Percentiles rank a stretch among this genome's conserved stretches.
phyloP scores from a whole-genome alignment of 495 filamentous ascomycete genomes.

The Talaromyces stipitatus region DNA sequence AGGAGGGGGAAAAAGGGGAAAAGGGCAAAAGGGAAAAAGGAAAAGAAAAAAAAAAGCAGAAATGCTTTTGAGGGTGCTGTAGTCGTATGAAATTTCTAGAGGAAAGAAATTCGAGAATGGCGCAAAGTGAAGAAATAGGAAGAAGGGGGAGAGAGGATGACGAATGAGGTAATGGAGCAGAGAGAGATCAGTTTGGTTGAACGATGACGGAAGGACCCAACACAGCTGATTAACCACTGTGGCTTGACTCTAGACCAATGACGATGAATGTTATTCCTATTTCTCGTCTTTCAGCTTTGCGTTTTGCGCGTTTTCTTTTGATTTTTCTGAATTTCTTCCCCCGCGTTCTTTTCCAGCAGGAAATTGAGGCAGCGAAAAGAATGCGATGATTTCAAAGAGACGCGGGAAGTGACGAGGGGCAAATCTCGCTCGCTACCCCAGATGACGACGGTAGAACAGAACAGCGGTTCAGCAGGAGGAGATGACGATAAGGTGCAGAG shows the following conservation, averaged over 20 bases:
- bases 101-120: background rate
- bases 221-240: background rate
- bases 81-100: too few species aligned
- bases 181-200: background rate
- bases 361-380: background rate
- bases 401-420: background rate
- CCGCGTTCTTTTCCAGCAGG: too few species aligned
- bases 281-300: background rate
- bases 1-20: background rate
- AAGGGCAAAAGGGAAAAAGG: background rate
- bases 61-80: background rate
- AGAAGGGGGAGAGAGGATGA: background rate
- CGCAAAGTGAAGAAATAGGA: background rate
- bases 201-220: constrained; percentile 4
- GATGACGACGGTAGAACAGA: background rate
- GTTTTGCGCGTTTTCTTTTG: background rate
- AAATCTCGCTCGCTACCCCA: background rate
- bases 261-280: background rate
- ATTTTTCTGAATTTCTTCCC: too few species aligned
- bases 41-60: background rate
- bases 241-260: background rate
- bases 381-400: background rate
- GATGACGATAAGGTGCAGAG: background rate
- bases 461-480: background rate
- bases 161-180: background rate